Conservation (phyloP, 345 rosid genomes). For the Lepidium didymum region DNA sequence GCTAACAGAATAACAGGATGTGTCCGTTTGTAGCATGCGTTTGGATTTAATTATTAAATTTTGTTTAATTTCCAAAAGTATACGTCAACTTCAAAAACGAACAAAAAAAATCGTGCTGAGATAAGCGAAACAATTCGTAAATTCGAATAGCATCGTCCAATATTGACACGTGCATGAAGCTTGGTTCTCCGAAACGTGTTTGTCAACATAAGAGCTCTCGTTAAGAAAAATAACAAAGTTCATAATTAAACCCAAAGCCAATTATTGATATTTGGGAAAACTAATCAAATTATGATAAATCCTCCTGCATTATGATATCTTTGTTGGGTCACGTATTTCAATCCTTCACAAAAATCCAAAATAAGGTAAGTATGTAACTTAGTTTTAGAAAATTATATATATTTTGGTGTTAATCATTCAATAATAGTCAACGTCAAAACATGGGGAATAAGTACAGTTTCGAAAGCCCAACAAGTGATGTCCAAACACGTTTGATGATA, state of each 20-base stretch:
- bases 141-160: neutral
- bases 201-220: constrained; percentile 15
- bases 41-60: neutral
- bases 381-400: too few relatives aligned
- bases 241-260: neutral
- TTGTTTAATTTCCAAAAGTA: constrained; percentile 12
- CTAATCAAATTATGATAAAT: constrained; percentile 7
- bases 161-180: constrained; percentile 25
- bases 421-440: constrained; percentile 17
- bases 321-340: constrained; percentile 12
- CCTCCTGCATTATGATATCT: neutral
- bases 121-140: neutral
- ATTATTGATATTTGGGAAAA: neutral
- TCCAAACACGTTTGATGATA: constrained; percentile 20
- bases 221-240: neutral
- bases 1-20: neutral
- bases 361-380: too few relatives aligned
- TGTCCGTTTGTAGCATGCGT: constrained; percentile 19
- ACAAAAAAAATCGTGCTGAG: neutral
- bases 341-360: neutral
- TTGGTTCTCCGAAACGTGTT: neutral
- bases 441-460: constrained; percentile 4
- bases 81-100: constrained; percentile 14
- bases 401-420: neutral
- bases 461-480: constrained; percentile 17